Evolutionary conservation across 2,329 filamentous ascomycete species (phyloP).

Genomic region (Coniochaeta sp.): DNA sequence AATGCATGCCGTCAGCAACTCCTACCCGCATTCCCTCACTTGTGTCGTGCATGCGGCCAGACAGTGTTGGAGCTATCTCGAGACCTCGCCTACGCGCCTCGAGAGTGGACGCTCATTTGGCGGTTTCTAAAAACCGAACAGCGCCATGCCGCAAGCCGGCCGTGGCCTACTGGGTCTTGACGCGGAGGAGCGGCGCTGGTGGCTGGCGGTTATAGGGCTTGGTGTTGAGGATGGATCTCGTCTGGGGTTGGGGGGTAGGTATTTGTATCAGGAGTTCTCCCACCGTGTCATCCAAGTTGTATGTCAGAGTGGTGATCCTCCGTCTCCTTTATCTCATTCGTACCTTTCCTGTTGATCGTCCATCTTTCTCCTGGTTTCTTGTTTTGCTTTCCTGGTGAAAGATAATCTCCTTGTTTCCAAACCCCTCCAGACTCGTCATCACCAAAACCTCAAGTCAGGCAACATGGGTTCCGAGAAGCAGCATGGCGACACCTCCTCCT

Average conservation of each 20-base stretch:
- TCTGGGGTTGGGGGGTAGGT: neutral
- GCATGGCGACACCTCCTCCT: constrained; percentile 32
- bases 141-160: neutral
- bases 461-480: constrained; percentile 5
- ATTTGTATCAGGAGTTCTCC: neutral
- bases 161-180: neutral
- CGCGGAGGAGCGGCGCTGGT: neutral
- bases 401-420: neutral
- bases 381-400: neutral
- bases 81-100: neutral
- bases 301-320: neutral
- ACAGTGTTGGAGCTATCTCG: neutral
- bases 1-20: neutral
- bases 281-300: neutral
- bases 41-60: neutral
- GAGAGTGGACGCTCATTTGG: neutral
- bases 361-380: neutral
- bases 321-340: neutral
- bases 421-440: neutral
- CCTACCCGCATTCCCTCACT: neutral
- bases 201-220: neutral
- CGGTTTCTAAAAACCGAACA: neutral
- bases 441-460: no score
- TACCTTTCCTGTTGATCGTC: neutral
- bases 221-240: neutral